Evolutionary conservation across 2,329 filamentous ascomycete genomes (phyloP), one percentile per base, ranked within the genome.

Genomic region (Cladophialophora carrionii): DNA sequence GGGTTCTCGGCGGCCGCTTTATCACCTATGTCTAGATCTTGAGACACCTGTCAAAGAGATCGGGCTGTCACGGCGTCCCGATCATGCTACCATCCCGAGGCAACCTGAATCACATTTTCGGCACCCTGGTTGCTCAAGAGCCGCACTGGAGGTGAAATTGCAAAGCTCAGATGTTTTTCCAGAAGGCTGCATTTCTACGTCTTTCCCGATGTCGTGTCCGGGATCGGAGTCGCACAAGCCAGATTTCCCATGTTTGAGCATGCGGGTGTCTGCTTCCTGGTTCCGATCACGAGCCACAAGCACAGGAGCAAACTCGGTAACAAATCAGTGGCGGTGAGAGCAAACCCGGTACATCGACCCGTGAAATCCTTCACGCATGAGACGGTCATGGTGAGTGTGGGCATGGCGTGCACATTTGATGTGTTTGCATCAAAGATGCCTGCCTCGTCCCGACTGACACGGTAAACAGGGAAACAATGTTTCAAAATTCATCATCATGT

Each of bases 401-500:
- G 22, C 14, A 9, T 14, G 55, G 37, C 10, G n/a, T 20, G 9
- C 41, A 24, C 24, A 24, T 31, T 43, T 29, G 24, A n/a, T n/a
- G 34, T 29, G 22, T 43, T 31, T 43, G 34, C 17, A 14, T 57
- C n/a, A n/a, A 46, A 12, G 3, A n/a, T n/a, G n/a, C n/a, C n/a
- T 6, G 37, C 54, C 8, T 7, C 4, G 26, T 46, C 14, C 37
- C 37, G 6, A 43, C 53, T 32, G 22, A 24, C 8, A 29, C 41
- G 32, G 20, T n/a, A 57, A 46, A 57, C 32, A 49, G n/a, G 31
- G 12, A 46, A 49, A 5, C 55, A 32, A 26, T n/a, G 59, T 62
- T 62, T 58, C 32, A 31, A 54, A 32, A 58, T 60, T 66, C 64
- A 66, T 66, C 43, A 63, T 63, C 64, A 66, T 63, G 52, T 63